phyloP scores from a whole-genome alignment of 106 monocot genomes.

The Dioscorea dumetorum region DNA sequence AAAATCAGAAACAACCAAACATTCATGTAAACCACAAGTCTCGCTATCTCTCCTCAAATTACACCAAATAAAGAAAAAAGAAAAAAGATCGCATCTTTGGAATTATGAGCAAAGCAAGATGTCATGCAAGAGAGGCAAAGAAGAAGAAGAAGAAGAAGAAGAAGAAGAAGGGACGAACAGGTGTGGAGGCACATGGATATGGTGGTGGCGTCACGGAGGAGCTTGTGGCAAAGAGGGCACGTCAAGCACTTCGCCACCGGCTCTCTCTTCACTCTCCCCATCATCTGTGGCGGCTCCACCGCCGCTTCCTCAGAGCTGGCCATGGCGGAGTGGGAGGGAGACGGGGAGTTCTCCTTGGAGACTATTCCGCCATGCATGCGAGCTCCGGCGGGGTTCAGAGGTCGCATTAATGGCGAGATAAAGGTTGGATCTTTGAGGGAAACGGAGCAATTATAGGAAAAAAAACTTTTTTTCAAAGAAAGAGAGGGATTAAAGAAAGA shows the following conservation, averaged over 20 bases:
- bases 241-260: conserved; percentile 59
- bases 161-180: conserved; percentile 39
- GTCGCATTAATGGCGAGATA: not conserved
- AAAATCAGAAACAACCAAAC: not conserved
- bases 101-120: too few species aligned
- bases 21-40: not conserved
- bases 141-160: not conserved
- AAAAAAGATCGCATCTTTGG: too few species aligned
- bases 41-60: too few species aligned
- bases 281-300: conserved; percentile 11
- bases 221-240: conserved; percentile 71
- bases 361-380: not conserved
- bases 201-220: conserved; percentile 78
- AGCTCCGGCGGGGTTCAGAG: not conserved
- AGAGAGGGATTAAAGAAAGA: not conserved
- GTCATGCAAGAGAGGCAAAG: not conserved
- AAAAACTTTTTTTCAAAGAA: not conserved
- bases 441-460: not conserved
- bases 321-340: too few species aligned
- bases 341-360: not conserved
- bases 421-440: not conserved
- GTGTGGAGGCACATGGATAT: conserved; percentile 89
- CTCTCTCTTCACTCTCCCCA: conserved; percentile 47
- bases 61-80: too few species aligned
- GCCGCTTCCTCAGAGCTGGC: not conserved